Conservation (phyloP, 1,139 yeast species). For the Pichia sp. region DNA sequence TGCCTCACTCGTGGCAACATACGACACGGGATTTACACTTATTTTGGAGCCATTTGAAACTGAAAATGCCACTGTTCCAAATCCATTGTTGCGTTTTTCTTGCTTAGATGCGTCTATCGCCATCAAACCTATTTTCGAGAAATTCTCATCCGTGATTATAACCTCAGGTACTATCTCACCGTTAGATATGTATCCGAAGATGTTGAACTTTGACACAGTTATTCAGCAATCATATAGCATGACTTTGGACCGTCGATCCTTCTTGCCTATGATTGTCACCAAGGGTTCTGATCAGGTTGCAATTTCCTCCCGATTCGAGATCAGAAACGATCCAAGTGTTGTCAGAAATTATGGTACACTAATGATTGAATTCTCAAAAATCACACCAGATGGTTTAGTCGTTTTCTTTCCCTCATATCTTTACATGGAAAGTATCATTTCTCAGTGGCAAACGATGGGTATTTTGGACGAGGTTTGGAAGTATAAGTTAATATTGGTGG, state of each 20-base stretch:
- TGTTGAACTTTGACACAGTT: slow-evolving; percentile 92
- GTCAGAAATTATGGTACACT: slow-evolving; percentile 94
- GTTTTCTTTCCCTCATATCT: slow-evolving; percentile 96
- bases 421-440: slow-evolving; percentile 95
- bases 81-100: slow-evolving; percentile 90
- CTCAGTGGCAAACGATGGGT: slow-evolving; percentile 99
- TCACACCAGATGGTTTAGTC: slow-evolving; percentile 97
- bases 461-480: slow-evolving; percentile 98
- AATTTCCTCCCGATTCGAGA: slow-evolving; percentile 91
- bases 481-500: slow-evolving; percentile 90
- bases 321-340: slow-evolving; percentile 95
- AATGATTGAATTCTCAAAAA: slow-evolving; percentile 85
- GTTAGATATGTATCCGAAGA: slow-evolving; percentile 95
- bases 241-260: slow-evolving; percentile 90
- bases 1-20: slow-evolving; percentile 93
- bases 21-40: slow-evolving; percentile 86
- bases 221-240: slow-evolving; percentile 92
- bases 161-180: slow-evolving; percentile 99
- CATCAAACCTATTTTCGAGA: slow-evolving; percentile 91
- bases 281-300: slow-evolving; percentile 98
- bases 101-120: slow-evolving; percentile 98
- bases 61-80: slow-evolving; percentile 96
- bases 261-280: slow-evolving; percentile 91
- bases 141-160: slow-evolving; percentile 89
- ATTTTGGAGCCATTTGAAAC: slow-evolving; percentile 95